Percentiles rank a stretch among this genome's conserved stretches.
Evolutionary conservation across 106 monocot species (phyloP).

Genomic region (Dendrobium nobile): DNA sequence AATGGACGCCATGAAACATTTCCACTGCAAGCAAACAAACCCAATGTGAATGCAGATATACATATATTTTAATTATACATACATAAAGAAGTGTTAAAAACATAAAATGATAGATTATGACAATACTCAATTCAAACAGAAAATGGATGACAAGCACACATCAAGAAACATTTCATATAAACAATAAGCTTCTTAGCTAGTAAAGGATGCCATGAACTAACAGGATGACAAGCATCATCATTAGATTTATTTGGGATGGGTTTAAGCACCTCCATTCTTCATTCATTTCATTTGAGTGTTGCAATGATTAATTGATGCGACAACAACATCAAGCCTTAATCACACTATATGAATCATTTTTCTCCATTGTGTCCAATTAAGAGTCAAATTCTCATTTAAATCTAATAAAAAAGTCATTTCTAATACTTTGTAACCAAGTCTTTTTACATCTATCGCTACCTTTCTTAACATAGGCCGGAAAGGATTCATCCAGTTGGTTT

Average conservation of each 20-base stretch:
- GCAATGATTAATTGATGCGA: neutral
- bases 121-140: neutral
- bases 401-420: too few species aligned
- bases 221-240: neutral
- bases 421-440: too few species aligned
- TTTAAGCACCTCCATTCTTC: neutral
- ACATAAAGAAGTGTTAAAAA: neutral
- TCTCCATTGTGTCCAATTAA: too few species aligned
- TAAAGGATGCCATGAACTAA: neutral
- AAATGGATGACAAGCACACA: neutral
- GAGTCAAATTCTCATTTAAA: too few species aligned
- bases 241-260: neutral
- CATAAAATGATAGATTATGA: neutral
- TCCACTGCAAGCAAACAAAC: conserved; percentile 53
- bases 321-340: too few species aligned
- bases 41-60: conserved; percentile 5
- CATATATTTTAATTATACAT: neutral
- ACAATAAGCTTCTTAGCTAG: neutral
- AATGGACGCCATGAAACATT: conserved; percentile 62
- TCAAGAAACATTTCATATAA: neutral
- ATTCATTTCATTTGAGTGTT: neutral
- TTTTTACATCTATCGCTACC: too few species aligned
- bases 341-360: too few species aligned
- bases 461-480: too few species aligned
- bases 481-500: neutral